Evolutionary conservation across 2,329 filamentous ascomycete species (phyloP), one percentile per base, ranked within the genome.

Genomic region (Fusarium falciforme): DNA sequence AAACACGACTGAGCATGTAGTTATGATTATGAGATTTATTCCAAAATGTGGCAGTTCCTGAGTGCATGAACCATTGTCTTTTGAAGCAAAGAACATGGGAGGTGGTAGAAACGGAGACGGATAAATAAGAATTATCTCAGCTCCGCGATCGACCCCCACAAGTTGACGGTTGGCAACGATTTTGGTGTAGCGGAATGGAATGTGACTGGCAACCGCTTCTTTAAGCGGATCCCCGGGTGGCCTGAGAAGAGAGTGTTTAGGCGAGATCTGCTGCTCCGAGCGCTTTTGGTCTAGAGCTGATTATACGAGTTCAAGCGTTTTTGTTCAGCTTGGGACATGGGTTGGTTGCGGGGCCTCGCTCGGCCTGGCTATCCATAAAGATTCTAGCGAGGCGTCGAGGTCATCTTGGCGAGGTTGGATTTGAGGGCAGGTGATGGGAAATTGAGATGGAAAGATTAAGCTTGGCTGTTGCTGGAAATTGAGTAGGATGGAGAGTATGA

Each of bases 1-100:
- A 49, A 11, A 49, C 44, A 59, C 55, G 31, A 59, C 40, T 59
- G 55, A 38, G n/a, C 33, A 59, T 59, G 55, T 40, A 59, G 33
- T 59, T 59, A 38, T 38, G 55, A 59, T 59, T 40, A 59, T 55
- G 52, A 55, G 52, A 55, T n/a, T 55, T 16, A 17, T 33, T 55
- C 29, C 52, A 20, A 55, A 16, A 49, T 49, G 44, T 49, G 16
- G 16, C 44, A 47, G 22, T 25, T 25, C 42, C 42, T 47, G 12
- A 25, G 42, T 29, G 25, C 22, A 49, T 49, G 25, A 49, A 49
- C 44, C 44, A n/a, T 29, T 27, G 25, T 11, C 22, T 17, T 49
- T 49, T 49, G 25, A 49, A 49, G 22, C 25, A 11, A 49, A 49
- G 16, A 10, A 25, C 25, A 22, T 25, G 22, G 38, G 38, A 42